phyloP scores from a whole-genome alignment of 2,329 filamentous ascomycete species.

The Leptographium galeiforme region DNA sequence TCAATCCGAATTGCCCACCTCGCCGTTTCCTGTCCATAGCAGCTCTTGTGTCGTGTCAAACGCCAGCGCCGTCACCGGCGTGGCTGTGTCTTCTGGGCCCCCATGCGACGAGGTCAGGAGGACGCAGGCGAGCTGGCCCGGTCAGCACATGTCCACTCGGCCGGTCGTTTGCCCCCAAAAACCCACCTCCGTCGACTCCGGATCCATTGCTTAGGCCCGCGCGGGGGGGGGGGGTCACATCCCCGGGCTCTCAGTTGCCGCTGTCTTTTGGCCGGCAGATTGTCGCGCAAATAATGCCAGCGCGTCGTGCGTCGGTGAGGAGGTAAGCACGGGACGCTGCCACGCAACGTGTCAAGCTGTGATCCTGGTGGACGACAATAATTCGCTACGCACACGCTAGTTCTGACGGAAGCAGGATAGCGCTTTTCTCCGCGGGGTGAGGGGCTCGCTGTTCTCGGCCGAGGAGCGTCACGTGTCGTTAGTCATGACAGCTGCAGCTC shows the following conservation, averaged over 20 bases:
- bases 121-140: conserved; percentile 65
- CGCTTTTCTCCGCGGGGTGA: not conserved
- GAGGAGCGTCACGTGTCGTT: too few species aligned
- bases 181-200: conserved; percentile 13
- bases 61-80: conserved; percentile 63
- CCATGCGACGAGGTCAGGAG: conserved; percentile 58
- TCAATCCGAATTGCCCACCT: conserved; percentile 1
- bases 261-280: not conserved
- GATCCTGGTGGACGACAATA: not conserved
- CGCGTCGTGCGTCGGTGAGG: not conserved
- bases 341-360: not conserved
- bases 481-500: not conserved
- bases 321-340: too few species aligned
- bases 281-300: not conserved
- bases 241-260: not conserved
- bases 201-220: conserved; percentile 10
- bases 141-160: conserved; percentile 46
- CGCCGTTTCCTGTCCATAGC: conserved; percentile 57
- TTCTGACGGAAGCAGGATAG: not conserved
- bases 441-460: not conserved
- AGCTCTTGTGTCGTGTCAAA: conserved; percentile 87
- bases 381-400: too few species aligned
- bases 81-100: conserved; percentile 53
- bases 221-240: conserved; percentile 5
- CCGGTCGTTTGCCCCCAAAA: conserved; percentile 26